These are phyloP conservation scores for Dalbergia cultrata DNA, from an alignment of 306 rosid genomes.

Conservation along the genomic window DNA sequence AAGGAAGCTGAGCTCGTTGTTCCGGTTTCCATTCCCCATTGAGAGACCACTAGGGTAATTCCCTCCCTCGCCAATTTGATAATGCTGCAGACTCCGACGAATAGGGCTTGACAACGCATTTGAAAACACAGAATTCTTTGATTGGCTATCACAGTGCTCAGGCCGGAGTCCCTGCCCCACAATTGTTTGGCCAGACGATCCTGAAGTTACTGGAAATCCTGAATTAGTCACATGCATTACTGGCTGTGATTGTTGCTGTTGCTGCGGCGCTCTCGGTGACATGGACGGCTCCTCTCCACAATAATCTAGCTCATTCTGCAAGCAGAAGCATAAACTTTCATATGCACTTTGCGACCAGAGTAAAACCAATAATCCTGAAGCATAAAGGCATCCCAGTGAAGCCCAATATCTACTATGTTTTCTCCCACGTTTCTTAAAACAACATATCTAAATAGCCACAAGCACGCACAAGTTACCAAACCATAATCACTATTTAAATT, in stretches of 20 bases:
- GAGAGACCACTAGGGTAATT: constrained; percentile 56
- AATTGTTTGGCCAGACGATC: constrained; percentile 58
- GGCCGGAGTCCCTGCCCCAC: constrained; percentile 70
- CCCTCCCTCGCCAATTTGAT: constrained; percentile 72
- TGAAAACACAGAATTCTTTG: constrained; percentile 84
- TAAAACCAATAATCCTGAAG: constrained; percentile 14
- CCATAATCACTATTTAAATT: constrained; percentile 5
- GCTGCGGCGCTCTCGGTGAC: constrained; percentile 74
- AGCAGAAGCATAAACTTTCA: constrained; percentile 27
- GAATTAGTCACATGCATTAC: constrained; percentile 59
- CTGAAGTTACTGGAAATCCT: constrained; percentile 63
- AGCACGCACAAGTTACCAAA: constrained; percentile 10
- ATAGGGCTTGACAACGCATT: constrained; percentile 84
- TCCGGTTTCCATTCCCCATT: constrained; percentile 65
- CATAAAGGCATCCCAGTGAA: constrained; percentile 12
- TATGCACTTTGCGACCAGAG: constrained; percentile 15
- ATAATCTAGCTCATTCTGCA: constrained; percentile 83
- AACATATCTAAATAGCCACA: constrained; percentile 6
- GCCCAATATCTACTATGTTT: constrained; percentile 22
- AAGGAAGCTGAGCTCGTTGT: constrained; percentile 56
- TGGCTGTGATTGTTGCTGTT: constrained; percentile 72
- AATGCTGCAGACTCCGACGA: constrained; percentile 81
- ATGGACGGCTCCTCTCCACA: constrained; percentile 80
- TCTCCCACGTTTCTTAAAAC: background rate
- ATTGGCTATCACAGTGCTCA: constrained; percentile 69